Percentiles rank a stretch among this genome's conserved stretches.
phyloP scores from a whole-genome alignment of 2,329 filamentous ascomycete genomes.

The Penicillium hordei region DNA sequence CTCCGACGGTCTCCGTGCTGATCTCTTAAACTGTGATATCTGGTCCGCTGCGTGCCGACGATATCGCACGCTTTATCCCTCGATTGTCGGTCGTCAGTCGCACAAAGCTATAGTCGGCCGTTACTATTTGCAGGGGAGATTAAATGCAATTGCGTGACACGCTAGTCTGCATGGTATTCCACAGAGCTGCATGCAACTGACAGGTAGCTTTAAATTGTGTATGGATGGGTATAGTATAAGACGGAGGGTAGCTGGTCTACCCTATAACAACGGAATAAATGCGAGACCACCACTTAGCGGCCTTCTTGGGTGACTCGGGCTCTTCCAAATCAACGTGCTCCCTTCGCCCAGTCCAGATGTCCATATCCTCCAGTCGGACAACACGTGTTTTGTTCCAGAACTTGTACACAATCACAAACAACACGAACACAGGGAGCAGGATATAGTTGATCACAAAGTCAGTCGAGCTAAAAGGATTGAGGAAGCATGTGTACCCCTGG shows the following conservation, averaged over 20 bases:
- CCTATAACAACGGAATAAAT: conserved; percentile 28
- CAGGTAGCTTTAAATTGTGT: not conserved
- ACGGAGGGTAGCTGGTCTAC: not conserved
- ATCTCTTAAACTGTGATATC: not conserved
- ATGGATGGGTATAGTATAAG: not conserved
- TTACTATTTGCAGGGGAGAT: no score
- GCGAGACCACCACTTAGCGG: conserved; percentile 18
- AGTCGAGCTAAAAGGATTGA: conserved; percentile 51
- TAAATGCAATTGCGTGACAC: not conserved
- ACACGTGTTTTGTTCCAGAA: conserved; percentile 41
- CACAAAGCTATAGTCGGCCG: not conserved
- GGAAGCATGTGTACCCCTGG: conserved; percentile 55
- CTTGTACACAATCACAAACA: conserved; percentile 52
- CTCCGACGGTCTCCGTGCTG: conserved; percentile 29
- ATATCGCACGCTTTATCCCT: not conserved
- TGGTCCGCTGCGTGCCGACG: not conserved
- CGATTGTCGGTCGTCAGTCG: not conserved
- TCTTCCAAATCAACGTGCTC: conserved; percentile 20
- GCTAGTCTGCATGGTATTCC: not conserved
- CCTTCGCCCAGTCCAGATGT: conserved; percentile 41
- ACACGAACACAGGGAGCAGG: conserved; percentile 51
- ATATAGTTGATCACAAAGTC: conserved; percentile 58
- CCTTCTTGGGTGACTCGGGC: conserved; percentile 5
- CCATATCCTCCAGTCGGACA: conserved; percentile 40
- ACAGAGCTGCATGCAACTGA: not conserved